Percentiles rank a stretch among this genome's conserved stretches.
phyloP scores from a whole-genome alignment of 202 grass and related monocot genomes.

The Cymbopogon flexuosus region DNA sequence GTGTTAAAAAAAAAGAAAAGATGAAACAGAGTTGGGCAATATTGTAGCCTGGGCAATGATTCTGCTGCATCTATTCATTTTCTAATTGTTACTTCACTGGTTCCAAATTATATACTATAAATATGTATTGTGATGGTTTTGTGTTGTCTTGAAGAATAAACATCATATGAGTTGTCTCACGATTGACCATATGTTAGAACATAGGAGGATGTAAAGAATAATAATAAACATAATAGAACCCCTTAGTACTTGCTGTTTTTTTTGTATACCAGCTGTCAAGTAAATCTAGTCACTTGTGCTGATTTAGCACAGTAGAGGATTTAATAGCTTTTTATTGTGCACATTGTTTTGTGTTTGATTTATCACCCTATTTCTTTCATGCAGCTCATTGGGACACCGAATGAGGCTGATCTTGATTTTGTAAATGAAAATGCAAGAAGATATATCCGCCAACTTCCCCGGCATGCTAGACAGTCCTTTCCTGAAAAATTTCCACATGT shows the following conservation, averaged over 20 bases:
- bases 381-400: slow-evolving; percentile 93
- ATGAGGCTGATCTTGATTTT: slow-evolving; percentile 83
- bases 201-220: neutral
- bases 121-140: neutral
- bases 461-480: slow-evolving; percentile 68
- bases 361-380: slow-evolving; percentile 6
- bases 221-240: neutral
- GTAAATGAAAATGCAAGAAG: slow-evolving; percentile 97
- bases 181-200: neutral
- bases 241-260: neutral
- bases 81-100: neutral
- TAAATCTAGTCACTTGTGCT: neutral
- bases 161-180: neutral
- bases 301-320: slow-evolving; percentile 11
- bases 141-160: neutral
- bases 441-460: slow-evolving; percentile 82
- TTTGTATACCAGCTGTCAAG: neutral
- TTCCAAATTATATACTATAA: neutral
- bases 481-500: slow-evolving; percentile 96
- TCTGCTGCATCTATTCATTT: neutral
- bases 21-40: neutral
- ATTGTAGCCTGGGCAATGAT: neutral
- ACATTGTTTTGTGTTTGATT: slow-evolving; percentile 19
- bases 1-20: neutral
- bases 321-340: neutral